Evolutionary conservation across 2,329 filamentous ascomycete genomes (phyloP).

Genomic region (Ceratocystis destructans): DNA sequence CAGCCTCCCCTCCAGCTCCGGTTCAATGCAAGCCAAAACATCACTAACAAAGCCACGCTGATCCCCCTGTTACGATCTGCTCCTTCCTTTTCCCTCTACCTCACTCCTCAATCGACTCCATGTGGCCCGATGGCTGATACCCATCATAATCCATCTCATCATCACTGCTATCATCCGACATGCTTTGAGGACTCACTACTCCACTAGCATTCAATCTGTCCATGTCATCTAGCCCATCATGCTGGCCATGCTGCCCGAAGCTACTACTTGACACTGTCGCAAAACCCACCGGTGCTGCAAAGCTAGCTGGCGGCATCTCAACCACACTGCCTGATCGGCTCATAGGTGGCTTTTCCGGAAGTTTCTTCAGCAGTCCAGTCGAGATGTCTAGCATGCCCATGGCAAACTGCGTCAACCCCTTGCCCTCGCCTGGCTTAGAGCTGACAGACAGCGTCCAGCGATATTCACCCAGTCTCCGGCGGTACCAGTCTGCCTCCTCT

Average conservation of each 20-base stretch:
- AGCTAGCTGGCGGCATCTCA: slow-evolving; percentile 29
- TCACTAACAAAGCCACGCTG: background rate
- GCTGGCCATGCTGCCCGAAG: background rate
- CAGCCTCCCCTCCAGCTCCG: too few relatives aligned
- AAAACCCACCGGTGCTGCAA: slow-evolving; percentile 25
- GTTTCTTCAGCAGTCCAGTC: slow-evolving; percentile 51
- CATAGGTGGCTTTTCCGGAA: slow-evolving; percentile 57
- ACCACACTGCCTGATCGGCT: slow-evolving; percentile 39
- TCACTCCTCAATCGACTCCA: slow-evolving; percentile 16
- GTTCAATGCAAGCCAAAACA: too few relatives aligned
- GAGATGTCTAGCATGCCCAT: slow-evolving; percentile 65
- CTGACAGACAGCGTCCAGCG: slow-evolving; percentile 86
- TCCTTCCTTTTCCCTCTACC: background rate
- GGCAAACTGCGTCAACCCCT: slow-evolving; percentile 52
- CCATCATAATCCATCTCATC: slow-evolving; percentile 40
- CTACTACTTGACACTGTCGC: slow-evolving; percentile 19
- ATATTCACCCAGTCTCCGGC: slow-evolving; percentile 72
- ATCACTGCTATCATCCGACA: slow-evolving; percentile 39
- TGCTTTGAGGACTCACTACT: slow-evolving; percentile 38
- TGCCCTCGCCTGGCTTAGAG: slow-evolving; percentile 52
- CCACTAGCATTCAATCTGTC: slow-evolving; percentile 35
- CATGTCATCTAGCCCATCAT: slow-evolving; percentile 23
- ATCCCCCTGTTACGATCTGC: background rate
- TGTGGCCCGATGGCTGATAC: slow-evolving; percentile 14
- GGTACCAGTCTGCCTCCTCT: slow-evolving; percentile 89